Percentiles rank a stretch among this genome's conserved stretches.
phyloP scores from a whole-genome alignment of 2,329 filamentous ascomycete species.

The Hypoxylon sp. region DNA sequence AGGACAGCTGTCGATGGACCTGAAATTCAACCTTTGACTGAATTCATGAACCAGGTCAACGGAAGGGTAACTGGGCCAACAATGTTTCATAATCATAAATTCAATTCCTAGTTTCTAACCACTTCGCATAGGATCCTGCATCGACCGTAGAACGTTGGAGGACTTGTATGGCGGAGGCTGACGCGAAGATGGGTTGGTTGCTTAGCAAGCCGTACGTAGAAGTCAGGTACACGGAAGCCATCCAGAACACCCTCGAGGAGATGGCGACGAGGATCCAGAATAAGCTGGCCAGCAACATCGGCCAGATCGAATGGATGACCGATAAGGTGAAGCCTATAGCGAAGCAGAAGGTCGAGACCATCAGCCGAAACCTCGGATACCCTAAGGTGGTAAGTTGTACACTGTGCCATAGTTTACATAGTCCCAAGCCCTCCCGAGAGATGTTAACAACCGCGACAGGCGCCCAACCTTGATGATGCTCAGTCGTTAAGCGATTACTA shows the following conservation, averaged over 20 bases:
- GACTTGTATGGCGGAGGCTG: conserved; percentile 13
- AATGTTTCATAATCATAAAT: neutral
- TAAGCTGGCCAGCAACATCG: conserved; percentile 31
- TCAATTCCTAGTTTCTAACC: conserved; percentile 7
- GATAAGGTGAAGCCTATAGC: conserved; percentile 34
- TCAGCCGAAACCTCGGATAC: conserved; percentile 31
- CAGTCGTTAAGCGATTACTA: conserved; percentile 23
- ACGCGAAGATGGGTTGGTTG: conserved; percentile 24
- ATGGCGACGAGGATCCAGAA: conserved; percentile 31
- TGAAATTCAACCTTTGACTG: conserved; percentile 20
- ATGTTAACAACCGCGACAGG: conserved; percentile 6
- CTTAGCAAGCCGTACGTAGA: conserved; percentile 33
- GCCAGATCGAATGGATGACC: conserved; percentile 32
- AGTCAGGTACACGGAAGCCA: conserved; percentile 27
- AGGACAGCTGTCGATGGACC: conserved; percentile 10
- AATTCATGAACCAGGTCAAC: neutral
- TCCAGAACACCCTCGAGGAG: conserved; percentile 26
- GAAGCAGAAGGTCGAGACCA: conserved; percentile 34
- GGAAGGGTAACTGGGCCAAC: conserved; percentile 5
- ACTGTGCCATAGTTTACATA: neutral
- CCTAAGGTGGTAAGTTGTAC: conserved; percentile 21
- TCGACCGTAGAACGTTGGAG: conserved; percentile 14
- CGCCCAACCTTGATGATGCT: conserved; percentile 27
- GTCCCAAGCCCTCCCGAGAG: too few species aligned
- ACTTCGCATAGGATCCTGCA: neutral